Base-by-base conservation (phyloP, 495 filamentous ascomycete genomes). In the Hyaloscypha variabilis region DNA sequence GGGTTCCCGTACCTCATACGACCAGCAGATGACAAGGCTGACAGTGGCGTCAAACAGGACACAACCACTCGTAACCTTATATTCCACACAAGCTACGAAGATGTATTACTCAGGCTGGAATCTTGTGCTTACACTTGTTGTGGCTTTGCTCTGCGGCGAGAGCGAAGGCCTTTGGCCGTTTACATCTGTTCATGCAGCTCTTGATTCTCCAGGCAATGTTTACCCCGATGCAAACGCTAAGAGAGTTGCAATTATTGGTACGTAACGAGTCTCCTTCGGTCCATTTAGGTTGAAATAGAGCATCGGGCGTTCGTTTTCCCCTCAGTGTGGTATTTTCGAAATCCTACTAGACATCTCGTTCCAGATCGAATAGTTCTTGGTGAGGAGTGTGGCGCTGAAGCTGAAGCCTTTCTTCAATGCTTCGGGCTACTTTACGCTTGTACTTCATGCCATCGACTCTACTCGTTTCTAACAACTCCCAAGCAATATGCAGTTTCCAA, bases 201-300 rank as follows among this genome's bases (percentile, higher is more conserved):
- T 50, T 39, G 51, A 62, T 34, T 21, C 49, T 1, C 25, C 46
- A 13, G 65, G 66, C 30, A 28, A 28, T 39, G 50, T 39, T 34
- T 58, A 63, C 39, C 19, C 28, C 6, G 42, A 63, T 50, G n/a
- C 61, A 21, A 55, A 34, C 21, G 46, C 39, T 11, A 71, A 67
- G 58, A 29, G 66, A 17, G 65, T 73, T 29, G 71, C 71, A 28
- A 68, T 73, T 30, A 71, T 73, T 29, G 71, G 71, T 73, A 69
- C 58, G 68, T 71, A 42, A 29, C n/a, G n/a, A 31, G 11, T 57
- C n/a, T 52, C 13, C 10, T 17, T 46, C 13, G 17, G 4, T 46
- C 19, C 39, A 46, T 46, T 17, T 4, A 46, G 17, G 11, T 46
- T 19, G 19, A 36, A 6, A 36, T 13, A 13, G 31, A 36, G n/a